phyloP scores from a whole-genome alignment of 2,329 filamentous ascomycete genomes.

The Chrysosphaeria jannelii region DNA sequence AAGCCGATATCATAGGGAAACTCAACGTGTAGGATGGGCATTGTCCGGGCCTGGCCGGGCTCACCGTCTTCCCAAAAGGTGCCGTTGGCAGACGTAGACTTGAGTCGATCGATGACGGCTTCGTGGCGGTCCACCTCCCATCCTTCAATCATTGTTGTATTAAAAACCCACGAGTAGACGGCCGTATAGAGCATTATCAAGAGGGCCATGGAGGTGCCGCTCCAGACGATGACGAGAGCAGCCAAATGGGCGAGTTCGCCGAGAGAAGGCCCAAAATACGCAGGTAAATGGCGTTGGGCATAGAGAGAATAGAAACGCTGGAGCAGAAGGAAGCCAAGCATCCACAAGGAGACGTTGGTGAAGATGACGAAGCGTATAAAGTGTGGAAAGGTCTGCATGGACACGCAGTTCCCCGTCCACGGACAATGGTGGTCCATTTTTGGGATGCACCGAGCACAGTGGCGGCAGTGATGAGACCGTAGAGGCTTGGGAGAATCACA shows the following conservation, averaged over 20 bases:
- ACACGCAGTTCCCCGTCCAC: constrained; percentile 64
- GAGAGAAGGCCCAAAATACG: constrained; percentile 40
- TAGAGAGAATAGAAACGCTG: constrained; percentile 28
- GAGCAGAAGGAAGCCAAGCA: constrained; percentile 28
- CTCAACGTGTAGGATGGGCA: constrained; percentile 29
- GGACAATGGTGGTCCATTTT: constrained; percentile 75
- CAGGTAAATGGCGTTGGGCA: constrained; percentile 32
- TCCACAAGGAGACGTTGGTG: constrained; percentile 32
- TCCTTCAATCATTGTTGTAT: constrained; percentile 53
- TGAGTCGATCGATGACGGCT: constrained; percentile 17
- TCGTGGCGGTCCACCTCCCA: constrained; percentile 43
- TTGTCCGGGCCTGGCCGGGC: constrained; percentile 5
- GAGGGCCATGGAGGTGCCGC: constrained; percentile 28
- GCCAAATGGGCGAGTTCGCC: constrained; percentile 29
- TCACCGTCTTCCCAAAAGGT: constrained; percentile 11
- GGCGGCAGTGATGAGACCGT: constrained; percentile 53
- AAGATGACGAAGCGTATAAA: constrained; percentile 53
- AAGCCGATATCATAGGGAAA: constrained; percentile 62
- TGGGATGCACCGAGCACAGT: constrained; percentile 42
- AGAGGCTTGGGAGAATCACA: constrained; percentile 47
- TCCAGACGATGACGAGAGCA: constrained; percentile 24
- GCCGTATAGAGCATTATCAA: constrained; percentile 33
- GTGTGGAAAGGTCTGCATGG: constrained; percentile 52
- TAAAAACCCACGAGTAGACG: constrained; percentile 27
- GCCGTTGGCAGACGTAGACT: constrained; percentile 9